Evolutionary conservation across 2,329 filamentous ascomycete species (phyloP).

Genomic region (Paecilomyces sp.): DNA sequence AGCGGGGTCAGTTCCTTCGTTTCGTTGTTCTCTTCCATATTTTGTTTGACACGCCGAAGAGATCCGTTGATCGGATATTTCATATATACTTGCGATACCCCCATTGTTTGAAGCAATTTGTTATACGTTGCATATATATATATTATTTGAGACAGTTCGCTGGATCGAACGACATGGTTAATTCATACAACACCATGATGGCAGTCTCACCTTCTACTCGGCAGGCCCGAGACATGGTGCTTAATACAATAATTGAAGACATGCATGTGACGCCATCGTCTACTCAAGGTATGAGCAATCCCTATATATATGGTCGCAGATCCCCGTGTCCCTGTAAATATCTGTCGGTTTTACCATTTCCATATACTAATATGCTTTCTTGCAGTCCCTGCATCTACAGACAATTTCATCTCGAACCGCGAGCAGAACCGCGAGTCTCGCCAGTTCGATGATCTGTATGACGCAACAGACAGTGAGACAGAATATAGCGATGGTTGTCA

Average conservation of each 20-base stretch:
- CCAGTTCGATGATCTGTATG: conserved; percentile 83
- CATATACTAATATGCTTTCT: conserved; percentile 3
- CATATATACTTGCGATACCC: conserved; percentile 6
- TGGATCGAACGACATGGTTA: conserved; percentile 33
- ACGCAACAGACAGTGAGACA: conserved; percentile 73
- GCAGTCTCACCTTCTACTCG: conserved; percentile 47
- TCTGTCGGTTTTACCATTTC: neutral
- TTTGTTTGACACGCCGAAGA: conserved; percentile 19
- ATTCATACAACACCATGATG: conserved; percentile 41
- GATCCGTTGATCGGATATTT: conserved; percentile 38
- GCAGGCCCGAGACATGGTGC: conserved; percentile 51
- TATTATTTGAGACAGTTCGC: conserved; percentile 2
- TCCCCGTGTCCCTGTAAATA: neutral
- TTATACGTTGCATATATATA: conserved; percentile 1
- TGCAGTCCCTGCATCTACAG: conserved; percentile 25
- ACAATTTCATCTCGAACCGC: conserved; percentile 39
- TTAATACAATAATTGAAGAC: conserved; percentile 62
- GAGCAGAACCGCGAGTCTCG: conserved; percentile 54
- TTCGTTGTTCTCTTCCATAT: conserved; percentile 10
- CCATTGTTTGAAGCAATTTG: conserved; percentile 1
- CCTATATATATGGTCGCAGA: neutral
- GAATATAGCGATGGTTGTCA: conserved; percentile 37
- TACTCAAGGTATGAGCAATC: neutral
- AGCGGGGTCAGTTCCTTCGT: conserved; percentile 13
- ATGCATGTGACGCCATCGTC: conserved; percentile 21